A percentile compares a stretch with the other conserved stretches of the same genome.
phyloP scores from a whole-genome alignment of 2,329 filamentous ascomycete genomes.

The Monosporascus cannonballus region DNA sequence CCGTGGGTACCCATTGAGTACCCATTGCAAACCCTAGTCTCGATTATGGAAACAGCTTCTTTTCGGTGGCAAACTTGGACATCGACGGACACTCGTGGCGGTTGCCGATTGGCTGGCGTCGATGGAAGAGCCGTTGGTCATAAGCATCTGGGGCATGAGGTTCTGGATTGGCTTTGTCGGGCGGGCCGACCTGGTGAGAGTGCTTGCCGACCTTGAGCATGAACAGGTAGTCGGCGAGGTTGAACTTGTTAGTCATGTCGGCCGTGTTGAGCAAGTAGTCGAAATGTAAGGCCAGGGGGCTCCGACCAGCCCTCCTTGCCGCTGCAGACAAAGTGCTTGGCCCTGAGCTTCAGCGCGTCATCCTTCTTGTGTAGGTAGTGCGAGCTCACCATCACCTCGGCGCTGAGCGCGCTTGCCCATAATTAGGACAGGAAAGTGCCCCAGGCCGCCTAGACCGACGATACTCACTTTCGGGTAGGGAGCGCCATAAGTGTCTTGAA shows the following conservation, averaged over 20 bases:
- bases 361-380: slow-evolving; percentile 51
- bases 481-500: slow-evolving; percentile 49
- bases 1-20: no score
- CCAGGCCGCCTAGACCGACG: slow-evolving; percentile 66
- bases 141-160: slow-evolving; percentile 35
- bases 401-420: slow-evolving; percentile 64
- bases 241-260: slow-evolving; percentile 46
- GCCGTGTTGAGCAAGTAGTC: slow-evolving; percentile 46
- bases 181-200: slow-evolving; percentile 54
- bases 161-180: slow-evolving; percentile 41
- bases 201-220: slow-evolving; percentile 46
- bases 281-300: slow-evolving; percentile 43
- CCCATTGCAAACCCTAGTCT: no score
- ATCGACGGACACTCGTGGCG: no score
- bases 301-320: slow-evolving; percentile 50
- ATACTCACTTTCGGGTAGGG: slow-evolving; percentile 61
- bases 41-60: no score
- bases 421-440: slow-evolving; percentile 62
- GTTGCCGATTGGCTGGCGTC: no score
- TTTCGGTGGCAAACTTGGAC: no score
- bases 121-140: slow-evolving; percentile 19
- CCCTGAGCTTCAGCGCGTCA: slow-evolving; percentile 57
- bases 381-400: slow-evolving; percentile 59
- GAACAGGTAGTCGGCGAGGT: slow-evolving; percentile 43
- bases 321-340: slow-evolving; percentile 45